Percentiles rank a stretch among this genome's conserved stretches.
Conservation (phyloP, 164 flowering plant species). For the Tinospora cordifolia region DNA sequence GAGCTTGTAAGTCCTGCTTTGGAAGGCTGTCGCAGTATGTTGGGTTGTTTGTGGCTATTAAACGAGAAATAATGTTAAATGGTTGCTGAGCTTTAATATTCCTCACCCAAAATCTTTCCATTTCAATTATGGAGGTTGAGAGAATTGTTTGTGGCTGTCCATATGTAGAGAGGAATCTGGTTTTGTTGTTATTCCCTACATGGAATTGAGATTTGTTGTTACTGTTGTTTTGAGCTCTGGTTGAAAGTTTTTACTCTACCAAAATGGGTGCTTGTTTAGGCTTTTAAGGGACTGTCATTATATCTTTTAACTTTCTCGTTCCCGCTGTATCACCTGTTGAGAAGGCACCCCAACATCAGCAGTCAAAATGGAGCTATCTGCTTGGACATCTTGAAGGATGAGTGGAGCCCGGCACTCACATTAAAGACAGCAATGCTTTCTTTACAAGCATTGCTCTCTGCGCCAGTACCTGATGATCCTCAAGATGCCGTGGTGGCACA, state of each 20-base stretch:
- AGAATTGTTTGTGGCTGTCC: neutral
- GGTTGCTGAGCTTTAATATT: too few species aligned
- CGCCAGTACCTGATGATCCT: constrained; percentile 95
- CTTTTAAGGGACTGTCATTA: neutral
- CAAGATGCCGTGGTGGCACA: constrained; percentile 99
- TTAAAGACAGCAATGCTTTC: constrained; percentile 93
- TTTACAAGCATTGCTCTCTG: constrained; percentile 87
- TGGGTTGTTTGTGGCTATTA: too few species aligned
- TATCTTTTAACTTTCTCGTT: neutral
- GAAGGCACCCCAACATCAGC: constrained; percentile 96
- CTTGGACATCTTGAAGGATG: constrained; percentile 90
- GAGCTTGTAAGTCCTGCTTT: too few species aligned
- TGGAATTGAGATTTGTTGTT: neutral
- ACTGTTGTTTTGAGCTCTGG: neutral
- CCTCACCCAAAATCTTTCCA: too few species aligned
- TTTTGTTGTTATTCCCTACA: neutral
- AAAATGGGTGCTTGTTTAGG: neutral
- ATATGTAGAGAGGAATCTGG: neutral
- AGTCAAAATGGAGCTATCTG: constrained; percentile 98
- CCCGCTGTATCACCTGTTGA: neutral
- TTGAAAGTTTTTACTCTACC: neutral
- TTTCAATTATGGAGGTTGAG: neutral
- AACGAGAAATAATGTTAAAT: too few species aligned
- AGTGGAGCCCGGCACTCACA: constrained; percentile 98
- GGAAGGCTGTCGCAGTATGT: too few species aligned